A percentile compares a stretch with the other conserved stretches of the same genome.
These are phyloP conservation scores for Neurospora sp. DNA, from an alignment of 495 filamentous ascomycete species.

Conservation along the genomic window DNA sequence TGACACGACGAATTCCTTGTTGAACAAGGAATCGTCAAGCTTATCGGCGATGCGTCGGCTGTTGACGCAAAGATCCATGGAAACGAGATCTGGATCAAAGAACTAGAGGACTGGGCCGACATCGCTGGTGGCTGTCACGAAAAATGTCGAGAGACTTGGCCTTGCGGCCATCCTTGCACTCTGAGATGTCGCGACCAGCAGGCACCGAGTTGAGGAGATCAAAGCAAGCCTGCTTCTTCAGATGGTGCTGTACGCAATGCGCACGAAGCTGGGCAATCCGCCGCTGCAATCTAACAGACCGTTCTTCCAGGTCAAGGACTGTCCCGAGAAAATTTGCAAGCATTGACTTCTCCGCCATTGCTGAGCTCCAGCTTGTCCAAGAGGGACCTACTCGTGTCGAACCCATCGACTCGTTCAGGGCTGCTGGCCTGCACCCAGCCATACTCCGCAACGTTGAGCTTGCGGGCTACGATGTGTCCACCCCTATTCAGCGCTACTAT, in stretches of 20 bases:
- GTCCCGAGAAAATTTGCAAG: not conserved
- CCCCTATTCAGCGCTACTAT: conserved; percentile 76
- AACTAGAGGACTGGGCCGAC: conserved; percentile 41
- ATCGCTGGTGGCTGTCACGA: conserved; percentile 48
- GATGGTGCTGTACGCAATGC: not conserved
- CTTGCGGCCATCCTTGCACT: conserved; percentile 34
- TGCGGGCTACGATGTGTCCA: conserved; percentile 53
- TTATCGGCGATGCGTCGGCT: conserved; percentile 60
- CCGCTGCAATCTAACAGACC: not conserved
- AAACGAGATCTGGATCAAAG: conserved; percentile 23
- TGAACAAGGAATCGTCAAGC: conserved; percentile 78
- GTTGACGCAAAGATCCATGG: conserved; percentile 70
- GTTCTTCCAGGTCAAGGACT: not conserved
- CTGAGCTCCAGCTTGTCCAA: conserved; percentile 46
- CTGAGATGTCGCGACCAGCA: conserved; percentile 47
- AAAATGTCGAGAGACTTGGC: conserved; percentile 34
- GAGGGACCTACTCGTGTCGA: conserved; percentile 45
- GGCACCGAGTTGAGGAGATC: conserved; percentile 59
- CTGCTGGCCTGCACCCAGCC: conserved; percentile 76
- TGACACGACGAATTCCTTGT: conserved; percentile 68
- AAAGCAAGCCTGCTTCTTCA: conserved; percentile 60
- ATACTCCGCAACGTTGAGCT: conserved; percentile 70
- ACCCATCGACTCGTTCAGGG: conserved; percentile 53
- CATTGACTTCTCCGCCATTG: conserved; percentile 46
- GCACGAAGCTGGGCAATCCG: not conserved